Conservation (phyloP, 1,284 basidiomycete species). For the Trichosporon ovoides region DNA sequence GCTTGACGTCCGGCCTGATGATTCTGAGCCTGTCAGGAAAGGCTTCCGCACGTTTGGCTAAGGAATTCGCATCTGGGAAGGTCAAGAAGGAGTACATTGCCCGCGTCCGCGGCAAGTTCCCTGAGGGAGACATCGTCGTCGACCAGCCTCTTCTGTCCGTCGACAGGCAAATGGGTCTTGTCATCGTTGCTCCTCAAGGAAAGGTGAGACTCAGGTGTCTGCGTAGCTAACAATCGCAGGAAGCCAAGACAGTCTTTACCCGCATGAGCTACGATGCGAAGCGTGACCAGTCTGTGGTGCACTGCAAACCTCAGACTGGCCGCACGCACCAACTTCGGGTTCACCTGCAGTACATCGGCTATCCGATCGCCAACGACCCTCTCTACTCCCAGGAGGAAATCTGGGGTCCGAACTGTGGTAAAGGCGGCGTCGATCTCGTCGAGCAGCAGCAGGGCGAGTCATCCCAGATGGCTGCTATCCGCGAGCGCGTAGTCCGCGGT, state of each 20-base stretch:
- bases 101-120: conserved; percentile 74
- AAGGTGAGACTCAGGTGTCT: conserved; percentile 57
- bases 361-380: conserved; percentile 89
- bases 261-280: conserved; percentile 74
- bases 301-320: conserved; percentile 80
- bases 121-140: conserved; percentile 71
- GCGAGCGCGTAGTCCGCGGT: conserved; percentile 14
- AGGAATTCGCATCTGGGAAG: conserved; percentile 73
- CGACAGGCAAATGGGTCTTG: conserved; percentile 91
- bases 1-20: conserved; percentile 94
- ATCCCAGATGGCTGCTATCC: conserved; percentile 10
- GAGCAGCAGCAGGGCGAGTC: conserved; percentile 46
- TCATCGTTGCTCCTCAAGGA: conserved; percentile 88
- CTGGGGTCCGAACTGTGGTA: conserved; percentile 73
- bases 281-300: conserved; percentile 81
- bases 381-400: conserved; percentile 73
- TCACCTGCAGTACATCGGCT: conserved; percentile 89
- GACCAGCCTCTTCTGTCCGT: conserved; percentile 85
- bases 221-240: conserved; percentile 51
- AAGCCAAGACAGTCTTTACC: conserved; percentile 84
- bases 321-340: conserved; percentile 92
- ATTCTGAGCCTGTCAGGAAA: conserved; percentile 75
- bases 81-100: conserved; percentile 90
- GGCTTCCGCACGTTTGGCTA: conserved; percentile 66
- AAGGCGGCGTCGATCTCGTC: conserved; percentile 71